Conservation (phyloP, 2,329 filamentous ascomycete genomes). For the Aspergillus fumigatiaffinis region DNA sequence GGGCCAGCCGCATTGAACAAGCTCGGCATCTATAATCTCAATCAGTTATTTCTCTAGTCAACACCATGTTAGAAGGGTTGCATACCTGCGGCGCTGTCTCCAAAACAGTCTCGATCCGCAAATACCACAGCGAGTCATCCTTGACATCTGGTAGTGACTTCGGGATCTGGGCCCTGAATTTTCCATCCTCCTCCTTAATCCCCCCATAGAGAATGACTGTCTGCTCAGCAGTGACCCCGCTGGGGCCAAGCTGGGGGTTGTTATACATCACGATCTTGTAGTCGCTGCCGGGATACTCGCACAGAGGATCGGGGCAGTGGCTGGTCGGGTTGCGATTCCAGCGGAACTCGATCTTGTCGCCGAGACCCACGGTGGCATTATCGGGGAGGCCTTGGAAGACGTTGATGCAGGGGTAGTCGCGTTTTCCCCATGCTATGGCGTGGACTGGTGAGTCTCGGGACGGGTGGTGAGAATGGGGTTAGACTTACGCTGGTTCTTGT, state of each 20-base stretch:
- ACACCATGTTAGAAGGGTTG: background rate
- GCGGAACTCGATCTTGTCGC: conserved; percentile 20
- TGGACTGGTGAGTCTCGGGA: too few relatives aligned
- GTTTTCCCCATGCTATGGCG: conserved; percentile 29
- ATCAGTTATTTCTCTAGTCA: background rate
- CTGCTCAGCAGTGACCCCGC: conserved; percentile 19
- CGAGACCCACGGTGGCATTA: conserved; percentile 1
- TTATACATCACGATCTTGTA: conserved; percentile 30
- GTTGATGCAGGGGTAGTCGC: conserved; percentile 31
- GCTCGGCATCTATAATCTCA: conserved; percentile 21
- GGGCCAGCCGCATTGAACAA: conserved; percentile 27
- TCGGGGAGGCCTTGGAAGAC: conserved; percentile 30
- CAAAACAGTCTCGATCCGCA: conserved; percentile 22
- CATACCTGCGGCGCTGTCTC: conserved; percentile 27
- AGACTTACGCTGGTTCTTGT: conserved; percentile 18
- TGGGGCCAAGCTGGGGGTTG: conserved; percentile 23
- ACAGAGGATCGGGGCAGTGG: conserved; percentile 20
- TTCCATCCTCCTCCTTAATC: conserved; percentile 16
- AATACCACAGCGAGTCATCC: conserved; percentile 27
- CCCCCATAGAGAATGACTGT: conserved; percentile 16
- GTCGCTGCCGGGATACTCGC: conserved; percentile 16
- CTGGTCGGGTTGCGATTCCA: conserved; percentile 26
- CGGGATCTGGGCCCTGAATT: too few relatives aligned
- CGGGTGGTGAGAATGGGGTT: too few relatives aligned
- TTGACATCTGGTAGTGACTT: conserved; percentile 15